Conservation (phyloP, 345 rosid genomes). For the Turritis glabra region DNA sequence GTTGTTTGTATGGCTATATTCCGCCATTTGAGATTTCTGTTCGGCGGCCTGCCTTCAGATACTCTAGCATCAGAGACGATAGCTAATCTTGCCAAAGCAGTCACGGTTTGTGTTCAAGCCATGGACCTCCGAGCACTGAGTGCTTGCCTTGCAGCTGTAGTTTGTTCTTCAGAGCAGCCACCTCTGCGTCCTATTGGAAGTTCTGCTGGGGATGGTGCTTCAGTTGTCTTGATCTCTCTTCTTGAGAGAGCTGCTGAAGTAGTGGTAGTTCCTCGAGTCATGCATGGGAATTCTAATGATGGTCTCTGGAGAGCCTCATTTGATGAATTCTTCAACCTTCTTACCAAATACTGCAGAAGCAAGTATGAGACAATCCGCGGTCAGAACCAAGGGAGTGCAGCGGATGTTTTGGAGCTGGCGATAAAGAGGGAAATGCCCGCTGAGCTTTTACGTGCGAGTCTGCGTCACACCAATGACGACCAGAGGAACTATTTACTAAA, state of each 20-base stretch:
- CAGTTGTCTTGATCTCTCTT: slow-evolving; percentile 67
- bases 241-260: slow-evolving; percentile 85
- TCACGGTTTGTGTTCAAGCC: slow-evolving; percentile 61
- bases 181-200: slow-evolving; percentile 94
- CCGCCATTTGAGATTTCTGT: slow-evolving; percentile 89
- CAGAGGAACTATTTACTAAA: slow-evolving; percentile 77
- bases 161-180: slow-evolving; percentile 96
- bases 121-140: slow-evolving; percentile 96
- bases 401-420: slow-evolving; percentile 64
- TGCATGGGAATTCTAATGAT: slow-evolving; percentile 54
- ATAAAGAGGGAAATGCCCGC: slow-evolving; percentile 93
- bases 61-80: slow-evolving; percentile 66
- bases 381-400: slow-evolving; percentile 46
- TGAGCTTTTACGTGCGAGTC: slow-evolving; percentile 92
- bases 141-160: slow-evolving; percentile 96
- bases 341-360: slow-evolving; percentile 87
- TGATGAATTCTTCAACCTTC: slow-evolving; percentile 87
- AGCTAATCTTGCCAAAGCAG: slow-evolving; percentile 62
- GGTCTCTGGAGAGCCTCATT: slow-evolving; percentile 96
- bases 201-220: slow-evolving; percentile 88
- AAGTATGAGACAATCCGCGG: slow-evolving; percentile 78
- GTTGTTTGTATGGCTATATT: slow-evolving; percentile 92
- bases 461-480: slow-evolving; percentile 77
- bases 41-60: slow-evolving; percentile 84
- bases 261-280: slow-evolving; percentile 49